A percentile compares a stretch with the other conserved stretches of the same genome.
Evolutionary conservation across 2,329 filamentous ascomycete species (phyloP).

Genomic region (Verticillium alfalfae): DNA sequence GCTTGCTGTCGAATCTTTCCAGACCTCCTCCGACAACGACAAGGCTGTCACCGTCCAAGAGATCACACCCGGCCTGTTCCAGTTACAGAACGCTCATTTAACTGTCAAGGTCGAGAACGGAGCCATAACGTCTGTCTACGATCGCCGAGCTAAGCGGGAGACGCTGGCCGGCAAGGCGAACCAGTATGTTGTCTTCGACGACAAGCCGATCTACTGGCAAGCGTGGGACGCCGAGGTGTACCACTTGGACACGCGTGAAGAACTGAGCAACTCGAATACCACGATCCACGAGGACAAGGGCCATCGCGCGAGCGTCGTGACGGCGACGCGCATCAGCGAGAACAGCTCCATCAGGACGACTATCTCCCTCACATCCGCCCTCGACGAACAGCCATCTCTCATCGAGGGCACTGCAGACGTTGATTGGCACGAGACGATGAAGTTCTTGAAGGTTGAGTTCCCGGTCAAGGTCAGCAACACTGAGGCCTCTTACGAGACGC

Average conservation of each 20-base stretch:
- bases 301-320: conserved; percentile 51
- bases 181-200: conserved; percentile 62
- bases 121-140: conserved; percentile 56
- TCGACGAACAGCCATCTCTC: conserved; percentile 37
- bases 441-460: conserved; percentile 68
- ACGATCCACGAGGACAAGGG: conserved; percentile 44
- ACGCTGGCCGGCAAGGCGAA: conserved; percentile 56
- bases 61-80: conserved; percentile 42
- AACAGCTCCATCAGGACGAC: conserved; percentile 61
- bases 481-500: conserved; percentile 63
- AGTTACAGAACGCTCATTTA: conserved; percentile 50
- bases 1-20: conserved; percentile 12
- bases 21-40: conserved; percentile 32
- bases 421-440: conserved; percentile 65
- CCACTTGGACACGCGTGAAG: conserved; percentile 57
- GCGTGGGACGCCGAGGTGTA: conserved; percentile 68
- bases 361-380: conserved; percentile 49
- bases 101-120: conserved; percentile 50
- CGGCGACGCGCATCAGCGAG: conserved; percentile 58
- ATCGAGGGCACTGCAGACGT: conserved; percentile 57
- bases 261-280: conserved; percentile 45
- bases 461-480: conserved; percentile 60
- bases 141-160: conserved; percentile 50
- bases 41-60: conserved; percentile 43
- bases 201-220: conserved; percentile 68